Evolutionary conservation across 2,329 filamentous ascomycete species (phyloP).

Genomic region (Lasiodiplodia sp.): DNA sequence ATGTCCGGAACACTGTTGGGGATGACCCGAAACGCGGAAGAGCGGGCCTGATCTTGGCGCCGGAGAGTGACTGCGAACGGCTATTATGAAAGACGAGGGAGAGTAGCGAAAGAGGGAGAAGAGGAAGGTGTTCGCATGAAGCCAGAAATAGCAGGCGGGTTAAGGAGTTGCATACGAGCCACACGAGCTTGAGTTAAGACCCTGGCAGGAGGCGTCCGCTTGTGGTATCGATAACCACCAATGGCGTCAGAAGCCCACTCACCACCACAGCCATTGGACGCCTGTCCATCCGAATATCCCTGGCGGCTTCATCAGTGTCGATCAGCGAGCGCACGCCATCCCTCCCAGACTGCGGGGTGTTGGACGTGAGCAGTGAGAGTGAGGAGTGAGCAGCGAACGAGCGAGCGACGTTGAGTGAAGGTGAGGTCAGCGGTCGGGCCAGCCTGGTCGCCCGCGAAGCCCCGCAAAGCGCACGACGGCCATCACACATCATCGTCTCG

Average conservation of each 20-base stretch:
- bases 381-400: too few species aligned
- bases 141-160: conserved; percentile 20
- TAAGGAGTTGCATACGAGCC: conserved; percentile 20
- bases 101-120: not conserved
- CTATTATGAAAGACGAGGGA: not conserved
- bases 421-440: not conserved
- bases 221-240: conserved; percentile 22
- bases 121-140: not conserved
- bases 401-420: not conserved
- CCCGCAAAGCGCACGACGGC: not conserved
- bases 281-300: conserved; percentile 15
- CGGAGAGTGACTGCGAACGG: not conserved
- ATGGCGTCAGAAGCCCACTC: conserved; percentile 21
- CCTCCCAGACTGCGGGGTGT: not conserved
- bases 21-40: not conserved
- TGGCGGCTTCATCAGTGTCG: not conserved
- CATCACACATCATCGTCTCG: not conserved
- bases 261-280: conserved; percentile 3
- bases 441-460: not conserved
- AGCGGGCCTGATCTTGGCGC: conserved; percentile 13
- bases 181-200: conserved; percentile 4
- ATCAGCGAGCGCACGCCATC: not conserved
- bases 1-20: not conserved
- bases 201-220: conserved; percentile 17
- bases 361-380: not conserved